phyloP scores from a whole-genome alignment of 352 stramenopile genomes.

The Phytopythium ostracodes region DNA sequence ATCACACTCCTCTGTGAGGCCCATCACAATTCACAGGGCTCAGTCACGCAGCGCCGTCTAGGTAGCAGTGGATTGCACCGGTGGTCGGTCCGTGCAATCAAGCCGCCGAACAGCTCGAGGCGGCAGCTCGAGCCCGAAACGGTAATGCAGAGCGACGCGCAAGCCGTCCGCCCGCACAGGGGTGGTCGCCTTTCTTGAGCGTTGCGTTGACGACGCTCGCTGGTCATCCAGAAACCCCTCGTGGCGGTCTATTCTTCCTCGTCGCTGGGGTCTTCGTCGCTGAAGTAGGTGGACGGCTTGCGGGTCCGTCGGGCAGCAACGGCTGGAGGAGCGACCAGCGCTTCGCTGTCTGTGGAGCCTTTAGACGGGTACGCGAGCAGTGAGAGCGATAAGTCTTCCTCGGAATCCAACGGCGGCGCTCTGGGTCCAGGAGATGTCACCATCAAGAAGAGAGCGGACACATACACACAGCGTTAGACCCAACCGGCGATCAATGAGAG shows the following conservation, averaged over 20 bases:
- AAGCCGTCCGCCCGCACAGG: too few relatives aligned
- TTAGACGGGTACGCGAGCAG: slow-evolving; percentile 59
- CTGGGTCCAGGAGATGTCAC: slow-evolving; percentile 18
- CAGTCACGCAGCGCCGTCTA: too few relatives aligned
- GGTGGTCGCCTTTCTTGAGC: too few relatives aligned
- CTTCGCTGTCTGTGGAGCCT: slow-evolving; percentile 1
- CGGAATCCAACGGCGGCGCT: slow-evolving; percentile 36
- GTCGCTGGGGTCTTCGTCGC: slow-evolving; percentile 72
- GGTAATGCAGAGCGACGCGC: too few relatives aligned
- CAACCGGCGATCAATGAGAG: not conserved
- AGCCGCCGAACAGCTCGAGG: too few relatives aligned
- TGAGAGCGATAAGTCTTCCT: slow-evolving; percentile 60
- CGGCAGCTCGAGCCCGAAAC: too few relatives aligned
- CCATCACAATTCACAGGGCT: too few relatives aligned
- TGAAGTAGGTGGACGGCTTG: slow-evolving; percentile 62
- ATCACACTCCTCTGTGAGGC: too few relatives aligned
- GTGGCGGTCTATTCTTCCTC: slow-evolving; percentile 23
- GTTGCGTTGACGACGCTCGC: not conserved
- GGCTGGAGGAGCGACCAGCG: not conserved
- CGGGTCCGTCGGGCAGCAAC: slow-evolving; percentile 20
- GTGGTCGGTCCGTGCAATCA: too few relatives aligned
- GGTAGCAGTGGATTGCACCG: too few relatives aligned
- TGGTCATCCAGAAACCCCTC: too few relatives aligned
- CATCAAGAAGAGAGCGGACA: not conserved
- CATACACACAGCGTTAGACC: not conserved